These are phyloP conservation scores for Phialemonium atrogriseum DNA, from an alignment of 2,329 filamentous ascomycete genomes.

Conservation along the genomic window DNA sequence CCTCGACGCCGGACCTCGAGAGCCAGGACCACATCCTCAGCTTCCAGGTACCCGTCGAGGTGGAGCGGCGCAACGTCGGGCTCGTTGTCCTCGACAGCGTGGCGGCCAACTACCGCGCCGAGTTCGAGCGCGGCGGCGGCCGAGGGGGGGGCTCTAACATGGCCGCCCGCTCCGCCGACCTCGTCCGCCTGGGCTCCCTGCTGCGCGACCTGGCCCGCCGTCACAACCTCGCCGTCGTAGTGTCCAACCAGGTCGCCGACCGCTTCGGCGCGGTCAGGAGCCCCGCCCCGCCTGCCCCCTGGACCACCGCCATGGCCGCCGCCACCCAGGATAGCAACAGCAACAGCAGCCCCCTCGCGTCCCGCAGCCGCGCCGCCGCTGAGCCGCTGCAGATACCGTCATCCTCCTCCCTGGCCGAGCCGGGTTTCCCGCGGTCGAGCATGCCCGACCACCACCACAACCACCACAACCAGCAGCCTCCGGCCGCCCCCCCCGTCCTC, in stretches of 20 bases:
- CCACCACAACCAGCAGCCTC: neutral
- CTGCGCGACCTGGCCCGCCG: conserved; percentile 68
- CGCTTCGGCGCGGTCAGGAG: conserved; percentile 46
- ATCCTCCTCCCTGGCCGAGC: conserved; percentile 29
- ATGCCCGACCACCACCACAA: conserved; percentile 17
- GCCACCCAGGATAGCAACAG: conserved; percentile 6
- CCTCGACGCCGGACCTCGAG: conserved; percentile 82
- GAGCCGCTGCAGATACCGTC: conserved; percentile 23
- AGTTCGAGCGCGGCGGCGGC: conserved; percentile 58
- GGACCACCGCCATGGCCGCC: conserved; percentile 5
- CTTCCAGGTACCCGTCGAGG: conserved; percentile 83
- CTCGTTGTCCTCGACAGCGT: conserved; percentile 85
- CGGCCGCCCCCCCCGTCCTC: conserved; percentile 38
- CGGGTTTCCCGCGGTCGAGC: conserved; percentile 24
- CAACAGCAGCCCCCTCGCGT: conserved; percentile 36
- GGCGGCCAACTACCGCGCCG: conserved; percentile 89
- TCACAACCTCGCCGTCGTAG: conserved; percentile 73
- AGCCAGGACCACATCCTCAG: conserved; percentile 90
- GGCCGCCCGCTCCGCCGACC: conserved; percentile 66
- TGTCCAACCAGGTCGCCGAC: conserved; percentile 93
- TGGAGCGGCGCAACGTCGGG: conserved; percentile 67
- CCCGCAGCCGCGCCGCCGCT: conserved; percentile 28
- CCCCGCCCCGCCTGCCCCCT: conserved; percentile 10
- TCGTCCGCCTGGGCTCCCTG: conserved; percentile 67
- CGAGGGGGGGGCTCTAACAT: conserved; percentile 46